Evolutionary conservation across 2,329 filamentous ascomycete species (phyloP), one percentile per base, ranked within the genome.

Genomic region (Ilyonectria mors-panacis): DNA sequence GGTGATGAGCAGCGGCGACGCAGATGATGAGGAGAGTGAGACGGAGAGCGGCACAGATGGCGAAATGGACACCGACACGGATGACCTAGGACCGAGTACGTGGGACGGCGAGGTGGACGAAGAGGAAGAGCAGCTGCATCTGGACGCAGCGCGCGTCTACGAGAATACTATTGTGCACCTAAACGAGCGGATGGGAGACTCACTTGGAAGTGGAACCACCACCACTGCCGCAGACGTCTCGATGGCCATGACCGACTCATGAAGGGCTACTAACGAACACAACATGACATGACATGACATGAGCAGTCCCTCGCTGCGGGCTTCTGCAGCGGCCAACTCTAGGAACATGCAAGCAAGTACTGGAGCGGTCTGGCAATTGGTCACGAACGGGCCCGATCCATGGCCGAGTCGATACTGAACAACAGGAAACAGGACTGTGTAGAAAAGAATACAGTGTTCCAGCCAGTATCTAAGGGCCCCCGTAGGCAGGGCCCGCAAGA

Each of bases 131-230:
- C 84, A 85, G 37, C 76, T 89, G 72, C 86, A 93, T 70, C 89
- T 95, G 86, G 91, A 92, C 70, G 89, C 93, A 56, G 93, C 91
- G 1, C 87, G 87, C 69, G 90, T 97, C 2, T 97, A 96, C 81
- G 93, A 96, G 78, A 87, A 87, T 73, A 96, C 94, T 0, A 88
- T 97, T 70, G 87, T 93, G 44, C 87, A 93, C 76, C 80, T 97
- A 15, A 93, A 92, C 1, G 90, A 92, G 74, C 85, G 88, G 12
- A 80, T 96, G 88, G 15, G 83, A 35, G 60, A 67, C 28, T 39
- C 63, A 1, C 58, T 66, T 3, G 63, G 53, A 1, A 61, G 51
- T 7, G 54, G 56, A 21, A 44, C 42, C 4, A 60, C 17, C 17
- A 42, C 39, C 39, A 42, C 39, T 44, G 26, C 33, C 63, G n/a